Evolutionary conservation across 148 eudicot species (phyloP).

Genomic region (Simmondsia chinensis): DNA sequence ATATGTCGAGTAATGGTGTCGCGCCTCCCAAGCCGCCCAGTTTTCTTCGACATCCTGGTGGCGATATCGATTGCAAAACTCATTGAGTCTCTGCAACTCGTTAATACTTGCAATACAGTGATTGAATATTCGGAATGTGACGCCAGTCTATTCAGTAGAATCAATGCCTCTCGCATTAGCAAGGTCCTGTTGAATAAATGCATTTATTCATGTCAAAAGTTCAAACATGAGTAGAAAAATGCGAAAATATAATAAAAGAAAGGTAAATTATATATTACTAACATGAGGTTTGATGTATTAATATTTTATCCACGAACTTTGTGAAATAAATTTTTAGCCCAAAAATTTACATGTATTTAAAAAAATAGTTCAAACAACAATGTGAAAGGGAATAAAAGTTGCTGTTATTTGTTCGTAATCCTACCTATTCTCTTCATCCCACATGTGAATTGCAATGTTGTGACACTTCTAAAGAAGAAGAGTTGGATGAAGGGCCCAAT

Average conservation of each 20-base stretch:
- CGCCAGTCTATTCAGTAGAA: constrained; percentile 70
- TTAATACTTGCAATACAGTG: constrained; percentile 46
- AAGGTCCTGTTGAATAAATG: constrained; percentile 89
- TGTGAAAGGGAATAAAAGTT: too few species aligned
- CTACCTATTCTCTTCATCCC: too few species aligned
- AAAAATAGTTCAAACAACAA: too few species aligned
- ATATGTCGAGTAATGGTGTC: constrained; percentile 39
- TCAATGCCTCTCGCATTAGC: constrained; percentile 75
- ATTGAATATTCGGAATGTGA: constrained; percentile 61
- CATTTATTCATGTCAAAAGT: constrained; percentile 4
- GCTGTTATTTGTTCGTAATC: too few species aligned
- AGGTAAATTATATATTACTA: too few species aligned
- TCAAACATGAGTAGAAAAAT: background rate
- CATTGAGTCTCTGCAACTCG: constrained; percentile 45
- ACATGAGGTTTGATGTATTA: too few species aligned
- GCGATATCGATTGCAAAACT: constrained; percentile 62
- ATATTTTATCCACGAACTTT: too few species aligned
- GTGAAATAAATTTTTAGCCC: too few species aligned
- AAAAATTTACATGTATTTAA: too few species aligned
- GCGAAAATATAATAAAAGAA: background rate
- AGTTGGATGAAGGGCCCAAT: too few species aligned
- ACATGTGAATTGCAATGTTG: too few species aligned
- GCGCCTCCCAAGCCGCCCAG: constrained; percentile 28
- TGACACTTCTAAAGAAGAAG: too few species aligned
- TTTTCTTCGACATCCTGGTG: constrained; percentile 43